These are phyloP conservation scores for Niveomyces coronatus DNA, from an alignment of 2,329 filamentous ascomycete genomes.

Conservation along the genomic window DNA sequence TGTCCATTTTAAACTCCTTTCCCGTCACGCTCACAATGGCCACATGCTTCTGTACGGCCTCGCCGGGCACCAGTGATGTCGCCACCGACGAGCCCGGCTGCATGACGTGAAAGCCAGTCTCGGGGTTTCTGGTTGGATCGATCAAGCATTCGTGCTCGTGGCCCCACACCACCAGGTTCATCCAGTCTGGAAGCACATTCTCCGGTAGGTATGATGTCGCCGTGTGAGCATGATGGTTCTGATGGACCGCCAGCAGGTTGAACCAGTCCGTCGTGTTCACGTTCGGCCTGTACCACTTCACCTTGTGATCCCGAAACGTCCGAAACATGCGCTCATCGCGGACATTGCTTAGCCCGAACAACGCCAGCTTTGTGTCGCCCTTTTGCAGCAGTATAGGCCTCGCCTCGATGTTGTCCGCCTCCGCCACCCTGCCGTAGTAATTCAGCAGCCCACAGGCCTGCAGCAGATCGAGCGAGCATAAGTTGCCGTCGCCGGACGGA, in stretches of 20 bases:
- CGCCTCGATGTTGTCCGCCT: slow-evolving; percentile 86
- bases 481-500: slow-evolving; percentile 89
- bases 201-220: slow-evolving; percentile 92
- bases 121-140: slow-evolving; percentile 69
- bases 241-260: slow-evolving; percentile 88
- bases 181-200: slow-evolving; percentile 79
- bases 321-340: slow-evolving; percentile 90
- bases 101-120: slow-evolving; percentile 91
- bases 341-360: slow-evolving; percentile 93
- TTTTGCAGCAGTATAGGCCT: slow-evolving; percentile 93
- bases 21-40: slow-evolving; percentile 77
- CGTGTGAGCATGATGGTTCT: slow-evolving; percentile 89
- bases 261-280: slow-evolving; percentile 84
- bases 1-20: slow-evolving; percentile 68
- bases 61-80: slow-evolving; percentile 81
- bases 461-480: slow-evolving; percentile 80
- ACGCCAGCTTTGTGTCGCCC: slow-evolving; percentile 78
- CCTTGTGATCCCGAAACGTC: slow-evolving; percentile 84
- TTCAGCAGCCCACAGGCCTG: slow-evolving; percentile 89
- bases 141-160: slow-evolving; percentile 97
- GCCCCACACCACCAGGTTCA: slow-evolving; percentile 91
- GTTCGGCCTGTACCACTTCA: slow-evolving; percentile 82
- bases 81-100: slow-evolving; percentile 95
- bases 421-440: slow-evolving; percentile 86
- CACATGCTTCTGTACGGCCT: slow-evolving; percentile 85